Base-by-base conservation (phyloP, 169 alveolate genomes). In the Plasmodium coatneyi region DNA sequence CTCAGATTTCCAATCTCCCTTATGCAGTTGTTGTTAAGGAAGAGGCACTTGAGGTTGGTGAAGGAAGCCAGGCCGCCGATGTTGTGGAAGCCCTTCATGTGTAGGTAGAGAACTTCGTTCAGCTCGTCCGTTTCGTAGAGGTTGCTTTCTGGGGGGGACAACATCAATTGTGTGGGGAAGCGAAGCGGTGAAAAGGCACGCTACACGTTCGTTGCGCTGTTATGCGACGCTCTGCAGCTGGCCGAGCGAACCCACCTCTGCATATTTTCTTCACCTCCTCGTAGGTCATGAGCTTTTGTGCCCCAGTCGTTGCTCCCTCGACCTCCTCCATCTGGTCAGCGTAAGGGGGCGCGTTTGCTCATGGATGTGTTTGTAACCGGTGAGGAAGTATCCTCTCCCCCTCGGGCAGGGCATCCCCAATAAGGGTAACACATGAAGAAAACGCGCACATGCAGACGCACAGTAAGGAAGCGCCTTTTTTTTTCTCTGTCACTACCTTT, bases 1-100 rank as follows among this genome's bases (percentile, higher is more conserved):
- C 97, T 97, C 28, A 98, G 96, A 34, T 98, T 98, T 93, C 96
- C 98, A 10, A 98, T 96, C 84, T 96, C 95, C 70, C 95, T 94
- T 32, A 98, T 96, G 70, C 98, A 98, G 82, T 98, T 98, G n/a
- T 99, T 99, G 93, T 98, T 99, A 22, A 98, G 96, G 95, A 98
- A 98, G 28, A 98, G 94, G 71, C 98, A 98, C 92, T 97, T 97
- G 70, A 98, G 96, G 86, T 98, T 98, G 66, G 96, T 95, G 81
- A 98, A 98, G 36, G 96, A 95, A 12, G 97, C 98, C 39, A 98
- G 84, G 80, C 97, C 97, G 87, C 97, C 98, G 16, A 98, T 98
- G 86, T 96, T 96, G 32, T 95, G 93, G 90, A 98, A 98, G 39
- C 99, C 98, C 78, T 97, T 96, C 93, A 97, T 97, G 93, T 98